Evolutionary conservation across 306 rosid species (phyloP).

Genomic region (Heteromeles arbutifolia): DNA sequence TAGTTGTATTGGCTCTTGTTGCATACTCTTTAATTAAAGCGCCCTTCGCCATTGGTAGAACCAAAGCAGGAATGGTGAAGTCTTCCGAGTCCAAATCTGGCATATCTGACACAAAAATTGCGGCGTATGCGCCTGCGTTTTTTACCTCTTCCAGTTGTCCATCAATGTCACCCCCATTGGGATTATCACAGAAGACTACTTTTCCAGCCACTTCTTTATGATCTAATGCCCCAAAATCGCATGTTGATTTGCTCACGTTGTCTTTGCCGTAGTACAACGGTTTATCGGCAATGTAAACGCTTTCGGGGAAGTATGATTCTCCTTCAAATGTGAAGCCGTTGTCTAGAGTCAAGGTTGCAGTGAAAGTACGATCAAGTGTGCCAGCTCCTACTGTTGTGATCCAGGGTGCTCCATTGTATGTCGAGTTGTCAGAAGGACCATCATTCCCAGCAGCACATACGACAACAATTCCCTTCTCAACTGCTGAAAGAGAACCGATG

Average conservation of each 20-base stretch:
- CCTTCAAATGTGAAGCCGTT: constrained; percentile 2
- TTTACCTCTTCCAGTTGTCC: neutral
- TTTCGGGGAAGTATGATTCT: neutral
- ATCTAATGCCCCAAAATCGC: neutral
- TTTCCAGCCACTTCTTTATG: neutral
- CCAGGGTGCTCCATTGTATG: constrained; percentile 15
- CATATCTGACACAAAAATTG: neutral
- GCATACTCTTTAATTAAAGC: neutral
- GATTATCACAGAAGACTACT: neutral
- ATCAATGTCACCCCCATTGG: neutral
- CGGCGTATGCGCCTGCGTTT: neutral
- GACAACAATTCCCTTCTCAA: constrained; percentile 12
- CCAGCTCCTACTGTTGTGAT: constrained; percentile 20
- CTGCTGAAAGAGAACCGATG: constrained; percentile 3
- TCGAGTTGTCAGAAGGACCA: neutral
- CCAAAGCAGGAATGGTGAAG: neutral
- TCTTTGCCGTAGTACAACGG: constrained; percentile 3
- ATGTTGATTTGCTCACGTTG: neutral
- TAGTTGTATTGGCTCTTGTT: neutral
- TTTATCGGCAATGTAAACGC: neutral
- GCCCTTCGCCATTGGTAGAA: neutral
- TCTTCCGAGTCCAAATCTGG: too few relatives aligned
- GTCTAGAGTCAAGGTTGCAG: constrained; percentile 2
- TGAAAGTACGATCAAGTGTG: constrained; percentile 18
- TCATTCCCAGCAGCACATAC: constrained; percentile 14